These are phyloP conservation scores for Zanthoxylum bungeanum DNA, from an alignment of 345 rosid genomes.

Conservation along the genomic window DNA sequence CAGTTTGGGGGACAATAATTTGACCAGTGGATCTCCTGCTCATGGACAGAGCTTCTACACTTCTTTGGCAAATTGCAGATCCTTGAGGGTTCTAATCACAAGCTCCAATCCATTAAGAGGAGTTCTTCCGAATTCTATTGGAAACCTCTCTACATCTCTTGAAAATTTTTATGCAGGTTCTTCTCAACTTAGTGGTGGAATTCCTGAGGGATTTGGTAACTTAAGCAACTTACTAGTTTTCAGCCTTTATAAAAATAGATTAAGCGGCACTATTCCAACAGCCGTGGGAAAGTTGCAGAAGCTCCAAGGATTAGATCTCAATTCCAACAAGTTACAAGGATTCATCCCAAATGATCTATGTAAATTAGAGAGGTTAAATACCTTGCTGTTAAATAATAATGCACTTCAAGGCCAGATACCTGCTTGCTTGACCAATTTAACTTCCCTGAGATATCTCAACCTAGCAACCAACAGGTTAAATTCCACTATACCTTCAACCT, in stretches of 20 bases:
- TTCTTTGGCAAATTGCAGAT: not conserved
- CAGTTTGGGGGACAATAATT: fast-evolving
- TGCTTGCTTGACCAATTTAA: no score
- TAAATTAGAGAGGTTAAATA: not conserved
- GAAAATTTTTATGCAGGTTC: not conserved
- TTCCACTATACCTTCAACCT: conserved; percentile 13
- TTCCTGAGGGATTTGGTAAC: conserved; percentile 16
- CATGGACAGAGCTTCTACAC: not conserved
- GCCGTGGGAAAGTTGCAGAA: not conserved
- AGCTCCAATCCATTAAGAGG: not conserved
- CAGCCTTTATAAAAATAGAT: not conserved
- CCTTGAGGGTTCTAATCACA: fast-evolving
- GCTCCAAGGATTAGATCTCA: not conserved
- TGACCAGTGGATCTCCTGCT: not conserved
- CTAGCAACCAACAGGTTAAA: conserved; percentile 8
- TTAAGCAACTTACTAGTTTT: not conserved
- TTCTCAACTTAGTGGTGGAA: conserved; percentile 7
- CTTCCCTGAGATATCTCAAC: not conserved
- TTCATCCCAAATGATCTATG: not conserved
- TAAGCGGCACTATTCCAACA: conserved; percentile 14
- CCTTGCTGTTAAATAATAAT: not conserved
- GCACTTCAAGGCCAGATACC: not conserved
- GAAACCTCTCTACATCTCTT: conserved; percentile 12
- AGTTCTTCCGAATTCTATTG: conserved; percentile 4
- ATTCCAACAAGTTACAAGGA: not conserved